Percentiles rank a stretch among this genome's conserved stretches.
phyloP scores from a whole-genome alignment of 352 stramenopile genomes.

The Lagenidium giganteum region DNA sequence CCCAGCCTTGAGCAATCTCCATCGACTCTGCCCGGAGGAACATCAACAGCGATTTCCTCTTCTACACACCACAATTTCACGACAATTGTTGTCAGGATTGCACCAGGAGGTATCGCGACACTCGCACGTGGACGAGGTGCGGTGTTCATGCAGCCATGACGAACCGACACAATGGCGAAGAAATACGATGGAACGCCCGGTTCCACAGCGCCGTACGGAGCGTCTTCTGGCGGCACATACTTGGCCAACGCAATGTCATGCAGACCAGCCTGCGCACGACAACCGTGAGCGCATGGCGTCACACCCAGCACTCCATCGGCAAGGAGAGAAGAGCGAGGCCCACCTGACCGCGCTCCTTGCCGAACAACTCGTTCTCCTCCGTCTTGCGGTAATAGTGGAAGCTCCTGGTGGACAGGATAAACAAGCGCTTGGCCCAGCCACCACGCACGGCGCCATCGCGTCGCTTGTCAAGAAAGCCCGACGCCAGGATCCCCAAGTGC shows the following conservation, averaged over 20 bases:
- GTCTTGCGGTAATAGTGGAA: slow-evolving; percentile 74
- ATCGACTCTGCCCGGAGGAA: slow-evolving; percentile 64
- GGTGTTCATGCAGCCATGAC: neutral
- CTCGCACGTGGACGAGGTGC: neutral
- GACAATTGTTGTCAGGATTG: too few relatives aligned
- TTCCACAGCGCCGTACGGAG: slow-evolving; percentile 52
- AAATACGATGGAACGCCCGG: slow-evolving; percentile 42
- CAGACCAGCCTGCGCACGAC: slow-evolving; percentile 18
- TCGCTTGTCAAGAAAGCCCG: slow-evolving; percentile 62
- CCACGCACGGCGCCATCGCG: slow-evolving; percentile 66
- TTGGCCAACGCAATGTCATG: slow-evolving; percentile 65
- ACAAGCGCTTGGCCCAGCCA: slow-evolving; percentile 63
- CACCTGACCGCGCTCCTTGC: slow-evolving; percentile 60
- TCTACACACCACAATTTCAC: slow-evolving; percentile 22
- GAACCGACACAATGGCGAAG: slow-evolving; percentile 50
- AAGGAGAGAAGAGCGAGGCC: too few relatives aligned
- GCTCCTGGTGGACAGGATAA: slow-evolving; percentile 64
- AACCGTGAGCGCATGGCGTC: neutral
- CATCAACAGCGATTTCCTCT: slow-evolving; percentile 58
- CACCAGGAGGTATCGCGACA: neutral
- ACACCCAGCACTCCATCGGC: neutral
- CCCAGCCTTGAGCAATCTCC: slow-evolving; percentile 55
- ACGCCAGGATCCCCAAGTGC: slow-evolving; percentile 63
- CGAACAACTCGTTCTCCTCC: slow-evolving; percentile 68
- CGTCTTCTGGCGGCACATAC: slow-evolving; percentile 53